A percentile compares a stretch with the other conserved stretches of the same genome.
phyloP scores from a whole-genome alignment of 169 alveolate genomes.

The Miamiensis avidus region DNA sequence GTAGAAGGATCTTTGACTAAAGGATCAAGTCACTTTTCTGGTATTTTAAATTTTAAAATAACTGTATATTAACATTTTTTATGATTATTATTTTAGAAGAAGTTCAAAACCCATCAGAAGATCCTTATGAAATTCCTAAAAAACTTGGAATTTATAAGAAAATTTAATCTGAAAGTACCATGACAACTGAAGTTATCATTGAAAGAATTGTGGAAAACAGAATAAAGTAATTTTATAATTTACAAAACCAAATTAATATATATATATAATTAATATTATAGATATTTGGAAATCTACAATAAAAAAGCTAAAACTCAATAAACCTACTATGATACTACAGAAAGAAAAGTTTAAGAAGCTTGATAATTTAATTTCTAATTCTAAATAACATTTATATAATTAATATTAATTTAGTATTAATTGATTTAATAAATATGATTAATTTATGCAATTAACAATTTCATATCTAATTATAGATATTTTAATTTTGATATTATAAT shows the following conservation, averaged over 20 bases:
- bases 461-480: too few relatives aligned
- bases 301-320: slow-evolving; percentile 8
- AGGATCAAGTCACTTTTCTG: not conserved
- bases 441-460: too few relatives aligned
- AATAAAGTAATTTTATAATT: slow-evolving; percentile 6
- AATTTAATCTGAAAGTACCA: slow-evolving; percentile 23
- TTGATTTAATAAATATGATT: too few relatives aligned
- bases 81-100: slow-evolving; percentile 6
- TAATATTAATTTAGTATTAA: too few relatives aligned
- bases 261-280: not conserved
- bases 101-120: slow-evolving; percentile 22
- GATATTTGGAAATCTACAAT: slow-evolving; percentile 17
- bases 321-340: slow-evolving; percentile 1
- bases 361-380: too few relatives aligned
- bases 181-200: slow-evolving; percentile 31
- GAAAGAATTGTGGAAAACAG: slow-evolving; percentile 47
- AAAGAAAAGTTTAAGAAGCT: slow-evolving; percentile 7
- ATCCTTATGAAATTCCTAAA: slow-evolving; percentile 47
- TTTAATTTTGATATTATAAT: too few relatives aligned
- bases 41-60: too few relatives aligned
- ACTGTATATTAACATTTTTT: too few relatives aligned
- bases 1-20: slow-evolving; percentile 63
- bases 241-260: not conserved
- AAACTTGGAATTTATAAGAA: slow-evolving; percentile 34
- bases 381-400: too few relatives aligned